Evolutionary conservation across 257 asterid genomes (phyloP).

Genomic region (Lycium ferocissimum): DNA sequence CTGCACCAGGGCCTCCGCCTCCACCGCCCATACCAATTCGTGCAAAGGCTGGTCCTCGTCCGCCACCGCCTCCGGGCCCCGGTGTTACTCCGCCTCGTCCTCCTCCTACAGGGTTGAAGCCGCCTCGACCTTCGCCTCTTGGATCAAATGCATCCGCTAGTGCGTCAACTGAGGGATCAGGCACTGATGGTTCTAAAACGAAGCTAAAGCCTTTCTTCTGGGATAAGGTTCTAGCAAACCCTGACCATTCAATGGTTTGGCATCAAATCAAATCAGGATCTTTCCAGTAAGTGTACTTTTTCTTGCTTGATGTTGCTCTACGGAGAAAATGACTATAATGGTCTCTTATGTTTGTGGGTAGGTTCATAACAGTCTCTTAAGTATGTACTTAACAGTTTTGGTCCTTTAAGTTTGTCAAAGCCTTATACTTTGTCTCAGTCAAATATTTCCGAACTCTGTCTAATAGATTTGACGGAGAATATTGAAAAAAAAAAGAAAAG

Average conservation of each 20-base stretch:
- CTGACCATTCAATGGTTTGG: conserved; percentile 95
- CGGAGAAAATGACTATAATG: too few species aligned
- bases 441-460: too few species aligned
- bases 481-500: too few species aligned
- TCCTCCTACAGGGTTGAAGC: conserved; percentile 58
- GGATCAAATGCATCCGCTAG: conserved; percentile 57
- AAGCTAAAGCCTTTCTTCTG: conserved; percentile 98
- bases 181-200: conserved; percentile 60
- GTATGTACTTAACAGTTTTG: too few species aligned
- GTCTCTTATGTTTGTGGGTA: too few species aligned
- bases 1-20: conserved; percentile 39
- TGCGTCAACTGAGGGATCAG: conserved; percentile 47
- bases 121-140: conserved; percentile 55
- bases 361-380: too few species aligned
- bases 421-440: too few species aligned
- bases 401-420: too few species aligned
- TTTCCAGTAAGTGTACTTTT: conserved; percentile 70
- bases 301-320: neutral
- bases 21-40: conserved; percentile 42
- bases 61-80: conserved; percentile 51
- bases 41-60: conserved; percentile 34
- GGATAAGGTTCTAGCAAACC: conserved; percentile 93
- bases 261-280: conserved; percentile 96
- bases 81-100: conserved; percentile 50
- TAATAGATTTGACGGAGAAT: too few species aligned